Conservation (phyloP, 2,329 filamentous ascomycete genomes). For the Fulvia fulva region DNA sequence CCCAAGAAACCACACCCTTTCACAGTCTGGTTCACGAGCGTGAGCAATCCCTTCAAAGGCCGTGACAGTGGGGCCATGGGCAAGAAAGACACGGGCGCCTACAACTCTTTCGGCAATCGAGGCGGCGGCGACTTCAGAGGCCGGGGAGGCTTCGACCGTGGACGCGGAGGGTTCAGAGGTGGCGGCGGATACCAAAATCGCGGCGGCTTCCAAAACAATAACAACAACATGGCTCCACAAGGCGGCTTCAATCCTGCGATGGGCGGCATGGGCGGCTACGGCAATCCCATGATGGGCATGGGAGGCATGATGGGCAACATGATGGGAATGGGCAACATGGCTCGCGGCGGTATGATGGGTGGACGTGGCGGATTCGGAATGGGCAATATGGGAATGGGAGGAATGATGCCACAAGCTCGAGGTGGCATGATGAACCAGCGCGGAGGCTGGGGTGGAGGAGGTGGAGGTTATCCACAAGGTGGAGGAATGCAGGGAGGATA, state of each 20-base stretch:
- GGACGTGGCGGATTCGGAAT: constrained; percentile 20
- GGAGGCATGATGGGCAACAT: constrained; percentile 31
- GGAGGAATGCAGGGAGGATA: constrained; percentile 40
- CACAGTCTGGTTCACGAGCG: constrained; percentile 46
- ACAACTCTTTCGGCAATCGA: constrained; percentile 41
- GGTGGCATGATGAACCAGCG: constrained; percentile 47
- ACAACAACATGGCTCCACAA: constrained; percentile 23
- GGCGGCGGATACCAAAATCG: constrained; percentile 10
- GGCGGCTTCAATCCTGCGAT: constrained; percentile 25
- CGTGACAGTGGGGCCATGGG: constrained; percentile 36
- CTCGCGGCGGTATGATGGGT: constrained; percentile 15
- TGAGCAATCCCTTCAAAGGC: constrained; percentile 42
- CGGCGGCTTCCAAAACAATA: constrained; percentile 19
- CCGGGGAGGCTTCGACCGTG: constrained; percentile 26
- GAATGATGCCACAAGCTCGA: constrained; percentile 40
- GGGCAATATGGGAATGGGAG: constrained; percentile 37
- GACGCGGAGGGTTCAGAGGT: constrained; percentile 29
- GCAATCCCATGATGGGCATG: constrained; percentile 40
- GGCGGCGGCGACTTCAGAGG: constrained; percentile 45
- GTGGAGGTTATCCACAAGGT: constrained; percentile 37
- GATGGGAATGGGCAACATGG: constrained; percentile 28
- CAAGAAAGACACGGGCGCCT: constrained; percentile 36
- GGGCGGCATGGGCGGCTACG: constrained; percentile 35
- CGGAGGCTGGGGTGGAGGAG: constrained; percentile 51
- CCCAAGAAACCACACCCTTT: constrained; percentile 64